These are phyloP conservation scores for Flaveria ramosissima DNA, from an alignment of 129 eudicot genomes.

Conservation along the genomic window DNA sequence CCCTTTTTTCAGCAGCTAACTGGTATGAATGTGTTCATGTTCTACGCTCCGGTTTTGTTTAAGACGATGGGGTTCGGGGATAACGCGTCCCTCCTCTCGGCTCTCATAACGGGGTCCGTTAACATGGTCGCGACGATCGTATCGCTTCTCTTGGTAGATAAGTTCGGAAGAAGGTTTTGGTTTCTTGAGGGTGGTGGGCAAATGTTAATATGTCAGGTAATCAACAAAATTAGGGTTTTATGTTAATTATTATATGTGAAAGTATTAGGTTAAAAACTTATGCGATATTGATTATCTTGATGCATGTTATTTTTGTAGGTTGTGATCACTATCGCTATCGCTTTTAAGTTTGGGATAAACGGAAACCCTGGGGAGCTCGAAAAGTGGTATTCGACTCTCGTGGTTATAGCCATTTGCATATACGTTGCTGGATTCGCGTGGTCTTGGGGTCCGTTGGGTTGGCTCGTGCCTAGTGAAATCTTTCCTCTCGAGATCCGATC, in stretches of 20 bases:
- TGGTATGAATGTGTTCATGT: constrained; percentile 66
- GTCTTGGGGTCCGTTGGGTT: constrained; percentile 73
- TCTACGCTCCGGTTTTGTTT: constrained; percentile 62
- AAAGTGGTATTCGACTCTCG: constrained; percentile 36
- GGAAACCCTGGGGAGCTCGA: constrained; percentile 45
- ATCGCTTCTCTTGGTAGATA: constrained; percentile 39
- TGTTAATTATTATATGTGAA: too few relatives aligned
- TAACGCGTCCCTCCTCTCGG: constrained; percentile 51
- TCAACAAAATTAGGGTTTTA: neutral
- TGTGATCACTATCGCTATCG: constrained; percentile 33
- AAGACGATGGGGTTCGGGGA: constrained; percentile 55
- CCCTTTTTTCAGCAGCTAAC: constrained; percentile 65
- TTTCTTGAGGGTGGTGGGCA: constrained; percentile 50
- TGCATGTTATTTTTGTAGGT: constrained; percentile 25
- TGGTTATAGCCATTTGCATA: constrained; percentile 46
- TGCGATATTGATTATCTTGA: neutral
- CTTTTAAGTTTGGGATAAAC: constrained; percentile 37
- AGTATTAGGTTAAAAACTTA: too few relatives aligned
- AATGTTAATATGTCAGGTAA: constrained; percentile 55
- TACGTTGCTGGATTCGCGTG: constrained; percentile 59
- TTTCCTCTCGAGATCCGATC: constrained; percentile 59
- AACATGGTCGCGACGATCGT: constrained; percentile 44
- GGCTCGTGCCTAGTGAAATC: constrained; percentile 62
- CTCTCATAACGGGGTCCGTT: constrained; percentile 50
- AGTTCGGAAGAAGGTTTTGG: constrained; percentile 42